Base-by-base conservation (phyloP, 192 early-diverging fungal genomes). In the Spinellus fusiger region DNA sequence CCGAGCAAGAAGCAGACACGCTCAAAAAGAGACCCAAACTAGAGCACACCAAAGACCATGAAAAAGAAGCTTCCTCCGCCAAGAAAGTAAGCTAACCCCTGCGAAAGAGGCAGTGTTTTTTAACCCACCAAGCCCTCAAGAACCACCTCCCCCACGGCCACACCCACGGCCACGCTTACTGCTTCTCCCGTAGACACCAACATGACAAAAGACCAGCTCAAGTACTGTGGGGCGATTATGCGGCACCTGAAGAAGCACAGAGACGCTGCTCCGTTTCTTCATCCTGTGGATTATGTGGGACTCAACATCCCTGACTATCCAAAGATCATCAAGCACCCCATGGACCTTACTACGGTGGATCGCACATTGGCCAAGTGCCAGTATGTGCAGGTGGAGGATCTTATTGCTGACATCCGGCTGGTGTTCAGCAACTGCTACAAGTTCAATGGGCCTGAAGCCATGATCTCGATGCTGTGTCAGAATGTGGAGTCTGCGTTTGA, bases 211-310 rank as follows among this genome's bases (percentile, higher is more conserved):
- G 89, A 93, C 44, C 93, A 96, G 71, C 72, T 89, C 53, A 95
- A 93, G 66, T 93, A 87, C 68, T 88, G 88, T 70, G 73, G 66
- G 10, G 83, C 86, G 15, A 85, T 93, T 61, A 69, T 95, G 26
- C 82, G 82, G 29, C 77, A 81, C 6, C 70, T 94, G 33, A 91
- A 91, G 57, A 80, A 84, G 47, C 86, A 92, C 56, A 86, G 90
- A 61, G 90, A 93, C 50, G 89, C 91, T 4, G 80, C 77, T 8
- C 85, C 89, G n/a, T 99, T 99, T 68, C 77, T 93, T 26, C 68
- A 85, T 48, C 91, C 90, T 0, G 91, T 93, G 23, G 91, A 93
- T 61, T 75, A 78, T 40, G 81, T 90, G 25, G 79, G 78, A 46
- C 79, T 91, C 23, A 89, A 86, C 28, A 89, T 93, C 22, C 90